Conservation (phyloP, 2,329 filamentous ascomycete species). For the Hypomyces rosellus region DNA sequence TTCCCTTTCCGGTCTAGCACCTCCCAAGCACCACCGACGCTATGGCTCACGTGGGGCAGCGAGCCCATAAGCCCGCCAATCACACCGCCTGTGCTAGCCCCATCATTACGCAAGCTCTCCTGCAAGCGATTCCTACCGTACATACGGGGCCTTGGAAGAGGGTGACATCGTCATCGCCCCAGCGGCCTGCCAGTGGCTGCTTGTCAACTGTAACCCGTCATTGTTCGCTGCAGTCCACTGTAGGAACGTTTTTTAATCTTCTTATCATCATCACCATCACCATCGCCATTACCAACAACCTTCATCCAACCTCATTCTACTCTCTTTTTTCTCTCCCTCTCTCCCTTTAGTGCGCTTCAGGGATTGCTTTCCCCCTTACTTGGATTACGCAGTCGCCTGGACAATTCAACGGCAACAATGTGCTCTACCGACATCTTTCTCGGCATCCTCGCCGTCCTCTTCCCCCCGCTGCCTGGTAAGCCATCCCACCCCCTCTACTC, state of each 20-base stretch:
- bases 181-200: too few species aligned
- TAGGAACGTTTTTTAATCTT: too few species aligned
- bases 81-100: not conserved
- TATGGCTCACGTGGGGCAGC: not conserved
- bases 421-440: constrained; percentile 57
- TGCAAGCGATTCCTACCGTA: not conserved
- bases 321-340: not conserved
- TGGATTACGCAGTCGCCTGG: not conserved
- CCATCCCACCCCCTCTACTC: not conserved
- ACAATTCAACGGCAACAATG: constrained; percentile 32
- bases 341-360: not conserved
- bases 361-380: not conserved
- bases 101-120: constrained; percentile 12
- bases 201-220: too few species aligned
- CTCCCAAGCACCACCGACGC: not conserved
- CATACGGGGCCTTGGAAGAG: too few species aligned
- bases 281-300: not conserved
- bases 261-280: not conserved
- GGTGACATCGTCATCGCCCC: constrained; percentile 4
- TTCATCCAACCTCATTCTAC: not conserved
- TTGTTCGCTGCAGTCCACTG: too few species aligned
- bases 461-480: constrained; percentile 45
- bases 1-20: too few species aligned
- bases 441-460: constrained; percentile 26
- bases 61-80: not conserved